Percentiles rank a stretch among this genome's conserved stretches.
Conservation (phyloP, 2,329 filamentous ascomycete genomes). For the Trichoderma sp. region DNA sequence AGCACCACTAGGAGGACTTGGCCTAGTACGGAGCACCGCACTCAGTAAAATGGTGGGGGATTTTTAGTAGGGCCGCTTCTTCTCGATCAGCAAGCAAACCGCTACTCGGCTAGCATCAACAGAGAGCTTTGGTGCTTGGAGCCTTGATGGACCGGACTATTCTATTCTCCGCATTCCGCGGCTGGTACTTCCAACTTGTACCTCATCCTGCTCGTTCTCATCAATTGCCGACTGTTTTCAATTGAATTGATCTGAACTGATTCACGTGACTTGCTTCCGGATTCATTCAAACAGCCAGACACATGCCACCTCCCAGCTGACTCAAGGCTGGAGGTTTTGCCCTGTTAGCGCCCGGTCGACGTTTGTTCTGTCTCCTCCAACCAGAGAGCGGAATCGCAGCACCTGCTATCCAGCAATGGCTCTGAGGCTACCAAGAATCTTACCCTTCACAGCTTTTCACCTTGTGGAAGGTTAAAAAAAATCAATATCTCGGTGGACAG, state of each 20-base stretch:
- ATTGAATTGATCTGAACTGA: neutral
- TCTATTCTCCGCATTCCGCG: neutral
- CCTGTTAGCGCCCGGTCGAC: neutral
- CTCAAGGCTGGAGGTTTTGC: neutral
- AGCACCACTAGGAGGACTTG: neutral
- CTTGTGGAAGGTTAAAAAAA: neutral
- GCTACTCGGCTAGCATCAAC: neutral
- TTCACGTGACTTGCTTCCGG: neutral
- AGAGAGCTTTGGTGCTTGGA: neutral
- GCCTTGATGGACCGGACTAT: neutral
- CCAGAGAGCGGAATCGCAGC: conserved; percentile 4
- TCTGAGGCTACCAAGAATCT: neutral
- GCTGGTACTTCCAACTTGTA: neutral
- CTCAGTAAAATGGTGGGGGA: neutral
- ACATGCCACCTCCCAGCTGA: conserved; percentile 1
- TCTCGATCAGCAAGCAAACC: neutral
- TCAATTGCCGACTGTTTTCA: neutral
- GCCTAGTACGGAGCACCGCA: neutral
- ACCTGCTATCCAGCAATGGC: conserved; percentile 13
- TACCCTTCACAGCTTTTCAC: neutral
- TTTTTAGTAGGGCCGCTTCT: neutral
- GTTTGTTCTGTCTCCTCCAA: neutral
- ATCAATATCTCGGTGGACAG: neutral
- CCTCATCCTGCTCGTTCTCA: neutral
- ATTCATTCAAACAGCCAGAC: neutral